These are phyloP conservation scores for Colletotrichum simmondsii DNA, from an alignment of 2,329 filamentous ascomycete genomes.

Conservation along the genomic window DNA sequence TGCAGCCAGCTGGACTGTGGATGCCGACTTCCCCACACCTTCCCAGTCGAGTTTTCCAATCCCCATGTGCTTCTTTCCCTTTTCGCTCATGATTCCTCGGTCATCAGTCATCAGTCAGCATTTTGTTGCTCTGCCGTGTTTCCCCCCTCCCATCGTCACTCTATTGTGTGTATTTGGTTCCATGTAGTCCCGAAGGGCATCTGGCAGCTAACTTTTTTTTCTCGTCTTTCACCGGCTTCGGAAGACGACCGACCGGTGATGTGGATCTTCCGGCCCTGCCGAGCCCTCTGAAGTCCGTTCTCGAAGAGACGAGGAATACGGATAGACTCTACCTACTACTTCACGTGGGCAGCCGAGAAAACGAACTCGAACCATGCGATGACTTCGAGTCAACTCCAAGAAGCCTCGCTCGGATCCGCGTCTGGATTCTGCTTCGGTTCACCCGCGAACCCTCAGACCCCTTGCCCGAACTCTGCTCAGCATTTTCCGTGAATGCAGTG, in stretches of 20 bases:
- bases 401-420: conserved; percentile 10
- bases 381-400: not conserved
- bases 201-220: not conserved
- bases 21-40: conserved; percentile 20
- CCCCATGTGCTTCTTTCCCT: not conserved
- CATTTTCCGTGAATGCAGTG: not conserved
- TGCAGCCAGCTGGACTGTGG: not conserved
- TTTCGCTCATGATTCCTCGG: conserved; percentile 2
- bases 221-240: not conserved
- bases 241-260: not conserved
- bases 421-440: conserved; percentile 12
- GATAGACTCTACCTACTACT: not conserved
- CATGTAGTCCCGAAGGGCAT: not conserved
- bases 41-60: not conserved
- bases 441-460: conserved; percentile 21
- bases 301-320: not conserved
- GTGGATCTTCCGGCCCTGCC: not conserved
- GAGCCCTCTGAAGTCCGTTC: not conserved
- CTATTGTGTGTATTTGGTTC: not conserved
- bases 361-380: not conserved
- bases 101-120: not conserved
- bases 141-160: too few species aligned
- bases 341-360: not conserved
- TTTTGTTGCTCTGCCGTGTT: not conserved
- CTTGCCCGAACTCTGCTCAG: conserved; percentile 18